These are phyloP conservation scores for Hyphopichia burtonii DNA, from an alignment of 1,139 yeast species.

Conservation along the genomic window DNA sequence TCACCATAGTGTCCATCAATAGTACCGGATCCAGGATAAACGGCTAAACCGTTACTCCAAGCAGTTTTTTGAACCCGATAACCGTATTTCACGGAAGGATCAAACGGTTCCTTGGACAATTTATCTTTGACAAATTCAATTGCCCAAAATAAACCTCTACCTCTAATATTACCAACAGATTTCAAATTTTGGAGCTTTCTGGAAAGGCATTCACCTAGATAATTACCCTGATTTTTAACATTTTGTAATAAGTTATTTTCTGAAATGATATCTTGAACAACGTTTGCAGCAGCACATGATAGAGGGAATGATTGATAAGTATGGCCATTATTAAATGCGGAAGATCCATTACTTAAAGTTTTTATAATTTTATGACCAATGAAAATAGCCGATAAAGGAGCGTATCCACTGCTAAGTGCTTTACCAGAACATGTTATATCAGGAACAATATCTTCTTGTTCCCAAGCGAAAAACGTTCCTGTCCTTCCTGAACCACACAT, in stretches of 20 bases:
- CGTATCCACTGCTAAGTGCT: slow-evolving; percentile 17
- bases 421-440: slow-evolving; percentile 18
- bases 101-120: slow-evolving; percentile 12
- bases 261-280: slow-evolving; percentile 14
- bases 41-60: slow-evolving; percentile 4
- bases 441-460: slow-evolving; percentile 14
- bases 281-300: slow-evolving; percentile 15
- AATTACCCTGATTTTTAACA: slow-evolving; percentile 11
- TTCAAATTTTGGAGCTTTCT: slow-evolving; percentile 5
- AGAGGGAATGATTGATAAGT: slow-evolving; percentile 17
- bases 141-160: slow-evolving; percentile 16
- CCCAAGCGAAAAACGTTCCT: slow-evolving; percentile 19
- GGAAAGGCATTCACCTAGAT: slow-evolving; percentile 8
- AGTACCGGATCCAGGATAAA: slow-evolving; percentile 7
- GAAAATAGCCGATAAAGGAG: slow-evolving; percentile 16
- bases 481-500: slow-evolving; percentile 18
- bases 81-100: neutral
- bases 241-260: slow-evolving; percentile 13
- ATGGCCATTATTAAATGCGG: slow-evolving; percentile 14
- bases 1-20: slow-evolving; percentile 7
- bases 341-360: slow-evolving; percentile 12
- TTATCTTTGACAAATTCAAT: slow-evolving; percentile 15
- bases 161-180: slow-evolving; percentile 15
- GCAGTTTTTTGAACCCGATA: neutral
- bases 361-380: slow-evolving; percentile 13